Evolutionary conservation across 2,329 filamentous ascomycete genomes (phyloP).

Genomic region (Furcasterigmium furcatum): DNA sequence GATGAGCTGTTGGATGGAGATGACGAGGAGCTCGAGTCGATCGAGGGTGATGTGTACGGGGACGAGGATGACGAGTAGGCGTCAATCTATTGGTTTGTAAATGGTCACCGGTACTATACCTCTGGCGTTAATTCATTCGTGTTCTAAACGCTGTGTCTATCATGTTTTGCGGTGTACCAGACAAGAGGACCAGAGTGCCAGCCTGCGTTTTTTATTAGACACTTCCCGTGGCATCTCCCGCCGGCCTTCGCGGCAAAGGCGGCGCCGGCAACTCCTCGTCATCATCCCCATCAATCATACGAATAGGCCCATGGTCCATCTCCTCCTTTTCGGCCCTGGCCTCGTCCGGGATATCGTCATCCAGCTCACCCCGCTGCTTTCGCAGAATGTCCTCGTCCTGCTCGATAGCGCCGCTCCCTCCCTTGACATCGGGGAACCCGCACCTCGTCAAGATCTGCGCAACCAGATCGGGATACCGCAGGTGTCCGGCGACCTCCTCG

Average conservation of each 20-base stretch:
- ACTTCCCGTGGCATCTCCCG: too few species aligned
- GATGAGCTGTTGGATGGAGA: slow-evolving; percentile 32
- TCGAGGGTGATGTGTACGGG: slow-evolving; percentile 23
- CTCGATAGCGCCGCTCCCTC: slow-evolving; percentile 40
- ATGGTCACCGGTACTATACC: slow-evolving; percentile 1
- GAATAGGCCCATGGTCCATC: neutral
- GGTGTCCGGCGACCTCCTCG: slow-evolving; percentile 48
- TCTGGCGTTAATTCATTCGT: slow-evolving; percentile 4
- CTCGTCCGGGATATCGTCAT: slow-evolving; percentile 1
- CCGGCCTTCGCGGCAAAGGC: too few species aligned
- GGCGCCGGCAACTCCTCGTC: neutral
- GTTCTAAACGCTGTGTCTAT: too few species aligned
- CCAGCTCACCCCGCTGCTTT: slow-evolving; percentile 20
- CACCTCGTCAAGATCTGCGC: slow-evolving; percentile 49
- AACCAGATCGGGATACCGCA: slow-evolving; percentile 48
- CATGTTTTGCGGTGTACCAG: too few species aligned
- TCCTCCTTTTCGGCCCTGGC: neutral
- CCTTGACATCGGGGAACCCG: slow-evolving; percentile 44
- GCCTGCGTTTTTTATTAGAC: too few species aligned
- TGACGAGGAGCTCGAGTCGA: slow-evolving; percentile 18
- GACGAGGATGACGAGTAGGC: slow-evolving; percentile 31
- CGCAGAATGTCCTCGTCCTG: slow-evolving; percentile 41
- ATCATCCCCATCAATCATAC: neutral
- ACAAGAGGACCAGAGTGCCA: too few species aligned
- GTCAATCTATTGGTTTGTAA: slow-evolving; percentile 14